Percentiles rank a stretch among this genome's conserved stretches.
Conservation (phyloP, 768 basidiomycete genomes). For the Pleurotus platypus region DNA sequence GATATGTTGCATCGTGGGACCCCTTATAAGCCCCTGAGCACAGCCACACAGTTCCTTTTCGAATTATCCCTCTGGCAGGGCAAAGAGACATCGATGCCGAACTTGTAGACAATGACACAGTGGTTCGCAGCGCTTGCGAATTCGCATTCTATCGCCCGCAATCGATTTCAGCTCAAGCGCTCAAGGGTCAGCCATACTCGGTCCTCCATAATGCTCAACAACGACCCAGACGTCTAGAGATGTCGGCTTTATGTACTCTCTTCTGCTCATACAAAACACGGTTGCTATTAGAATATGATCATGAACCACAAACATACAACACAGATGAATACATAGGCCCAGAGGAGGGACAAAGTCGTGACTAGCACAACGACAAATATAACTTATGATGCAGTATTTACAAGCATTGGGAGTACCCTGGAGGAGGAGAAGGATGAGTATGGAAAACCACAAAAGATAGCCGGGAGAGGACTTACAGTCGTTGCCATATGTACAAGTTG, state of each 20-base stretch:
- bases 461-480: not conserved
- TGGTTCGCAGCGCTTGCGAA: slow-evolving; percentile 54
- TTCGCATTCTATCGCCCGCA: slow-evolving; percentile 35
- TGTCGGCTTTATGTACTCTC: no score
- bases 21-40: no score
- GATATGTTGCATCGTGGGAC: no score
- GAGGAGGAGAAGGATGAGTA: not conserved
- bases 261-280: no score
- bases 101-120: slow-evolving; percentile 16
- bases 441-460: not conserved
- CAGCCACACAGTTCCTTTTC: no score
- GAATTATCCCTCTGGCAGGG: not conserved
- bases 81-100: slow-evolving; percentile 33
- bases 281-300: not conserved
- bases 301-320: not conserved
- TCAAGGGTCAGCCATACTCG: slow-evolving; percentile 58
- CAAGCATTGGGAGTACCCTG: not conserved
- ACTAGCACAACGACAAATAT: not conserved
- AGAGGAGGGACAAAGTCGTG: not conserved
- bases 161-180: slow-evolving; percentile 52
- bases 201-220: slow-evolving; percentile 45
- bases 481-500: not conserved
- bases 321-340: not conserved
- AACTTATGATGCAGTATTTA: not conserved
- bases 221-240: slow-evolving; percentile 19